phyloP scores from a whole-genome alignment of 202 grass and related monocot genomes.

The Miscanthus sacchariflorus region DNA sequence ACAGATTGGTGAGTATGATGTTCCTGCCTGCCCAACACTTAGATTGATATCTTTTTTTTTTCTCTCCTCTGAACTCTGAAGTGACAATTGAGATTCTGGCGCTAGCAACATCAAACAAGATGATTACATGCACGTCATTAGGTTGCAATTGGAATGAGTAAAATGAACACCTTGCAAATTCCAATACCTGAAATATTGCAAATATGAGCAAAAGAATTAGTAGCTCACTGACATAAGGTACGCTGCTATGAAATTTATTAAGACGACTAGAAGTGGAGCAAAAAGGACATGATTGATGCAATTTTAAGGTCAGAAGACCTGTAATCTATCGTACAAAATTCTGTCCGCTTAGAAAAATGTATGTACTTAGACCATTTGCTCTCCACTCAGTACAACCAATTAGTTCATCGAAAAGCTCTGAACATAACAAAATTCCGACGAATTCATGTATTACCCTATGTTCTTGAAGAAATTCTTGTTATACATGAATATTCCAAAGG shows the following conservation, averaged over 20 bases:
- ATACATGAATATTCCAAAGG: neutral
- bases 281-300: neutral
- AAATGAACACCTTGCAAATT: neutral
- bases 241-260: neutral
- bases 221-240: neutral
- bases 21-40: slow-evolving; percentile 13
- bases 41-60: neutral
- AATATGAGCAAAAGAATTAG: neutral
- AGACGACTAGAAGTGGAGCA: neutral
- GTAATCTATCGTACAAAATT: neutral
- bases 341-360: neutral
- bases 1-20: slow-evolving; percentile 61
- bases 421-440: neutral
- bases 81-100: neutral
- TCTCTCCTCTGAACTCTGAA: neutral
- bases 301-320: neutral
- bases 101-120: neutral
- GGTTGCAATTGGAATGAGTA: slow-evolving; percentile 13
- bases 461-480: slow-evolving; percentile 5
- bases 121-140: neutral
- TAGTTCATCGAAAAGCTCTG: neutral
- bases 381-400: neutral
- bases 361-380: neutral
- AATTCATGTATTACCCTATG: neutral
- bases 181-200: neutral